Percentiles rank a stretch among this genome's conserved stretches.
phyloP scores from a whole-genome alignment of 768 basidiomycete species.

The Suillus occidentalis region DNA sequence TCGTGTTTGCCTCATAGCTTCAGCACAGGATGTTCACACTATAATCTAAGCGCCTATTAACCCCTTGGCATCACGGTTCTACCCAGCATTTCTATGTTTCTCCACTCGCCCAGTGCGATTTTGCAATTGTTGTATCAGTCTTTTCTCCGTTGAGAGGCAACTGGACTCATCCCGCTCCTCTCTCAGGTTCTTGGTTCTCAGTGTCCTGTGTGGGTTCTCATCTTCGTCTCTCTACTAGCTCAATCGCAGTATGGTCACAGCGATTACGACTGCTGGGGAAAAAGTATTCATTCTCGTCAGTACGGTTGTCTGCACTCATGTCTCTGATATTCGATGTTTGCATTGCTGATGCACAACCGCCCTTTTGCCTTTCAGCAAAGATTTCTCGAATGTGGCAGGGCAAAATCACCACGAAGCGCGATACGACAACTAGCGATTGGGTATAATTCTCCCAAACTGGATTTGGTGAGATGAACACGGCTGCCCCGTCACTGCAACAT shows the following conservation, averaged over 20 bases:
- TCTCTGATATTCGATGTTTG: too few relatives aligned
- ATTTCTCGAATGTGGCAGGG: too few relatives aligned
- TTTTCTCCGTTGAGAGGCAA: background rate
- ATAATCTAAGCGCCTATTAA: background rate
- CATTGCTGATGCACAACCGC: too few relatives aligned
- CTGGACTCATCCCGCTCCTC: background rate
- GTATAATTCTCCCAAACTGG: too few relatives aligned
- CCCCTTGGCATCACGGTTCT: background rate
- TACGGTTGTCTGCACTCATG: too few relatives aligned
- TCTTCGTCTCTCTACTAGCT: background rate
- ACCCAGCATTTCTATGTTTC: background rate
- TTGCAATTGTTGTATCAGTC: background rate
- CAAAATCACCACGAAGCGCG: too few relatives aligned
- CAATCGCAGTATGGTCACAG: background rate
- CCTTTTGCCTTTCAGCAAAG: too few relatives aligned
- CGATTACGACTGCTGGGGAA: too few relatives aligned
- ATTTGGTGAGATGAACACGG: too few relatives aligned
- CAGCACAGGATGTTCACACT: background rate
- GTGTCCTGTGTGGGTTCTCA: background rate
- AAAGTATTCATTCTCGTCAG: too few relatives aligned
- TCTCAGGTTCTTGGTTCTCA: background rate
- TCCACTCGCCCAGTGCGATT: background rate
- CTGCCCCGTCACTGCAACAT: too few relatives aligned
- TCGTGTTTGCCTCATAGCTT: background rate
- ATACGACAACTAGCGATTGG: too few relatives aligned